Evolutionary conservation across 208 protist species (phyloP).

Genomic region (Herpetomonas tarakana): DNA sequence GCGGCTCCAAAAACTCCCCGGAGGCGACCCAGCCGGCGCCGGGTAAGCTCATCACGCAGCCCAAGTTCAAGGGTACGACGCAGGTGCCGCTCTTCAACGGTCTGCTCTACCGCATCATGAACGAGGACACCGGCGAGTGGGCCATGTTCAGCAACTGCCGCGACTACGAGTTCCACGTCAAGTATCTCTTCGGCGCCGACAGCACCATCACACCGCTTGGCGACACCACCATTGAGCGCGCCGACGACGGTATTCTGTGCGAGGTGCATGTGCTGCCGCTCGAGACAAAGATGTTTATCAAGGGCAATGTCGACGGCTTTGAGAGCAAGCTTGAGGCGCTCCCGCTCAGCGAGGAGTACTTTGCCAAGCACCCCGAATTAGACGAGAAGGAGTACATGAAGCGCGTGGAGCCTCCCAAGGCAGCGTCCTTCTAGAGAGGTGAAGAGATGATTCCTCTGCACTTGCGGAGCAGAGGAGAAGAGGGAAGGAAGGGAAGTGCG

Average conservation of each 20-base stretch:
- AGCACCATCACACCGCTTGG: constrained; percentile 39
- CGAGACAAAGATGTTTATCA: constrained; percentile 65
- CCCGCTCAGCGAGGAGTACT: constrained; percentile 74
- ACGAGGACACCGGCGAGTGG: constrained; percentile 32
- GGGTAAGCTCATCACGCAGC: constrained; percentile 6
- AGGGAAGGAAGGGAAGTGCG: constrained; percentile 8
- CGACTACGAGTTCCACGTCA: constrained; percentile 84
- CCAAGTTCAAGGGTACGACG: constrained; percentile 25
- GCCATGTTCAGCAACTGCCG: constrained; percentile 76
- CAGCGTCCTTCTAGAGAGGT: constrained; percentile 34
- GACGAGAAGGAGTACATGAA: constrained; percentile 63
- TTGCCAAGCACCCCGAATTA: constrained; percentile 49
- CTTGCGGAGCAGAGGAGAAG: neutral
- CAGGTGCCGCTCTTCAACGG: constrained; percentile 63
- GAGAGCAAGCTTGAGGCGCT: constrained; percentile 80
- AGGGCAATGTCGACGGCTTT: constrained; percentile 47
- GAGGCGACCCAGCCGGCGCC: neutral
- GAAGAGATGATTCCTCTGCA: neutral
- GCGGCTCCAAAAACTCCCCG: constrained; percentile 4
- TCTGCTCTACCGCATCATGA: constrained; percentile 64
- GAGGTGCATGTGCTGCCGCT: constrained; percentile 55
- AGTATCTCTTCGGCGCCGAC: constrained; percentile 66
- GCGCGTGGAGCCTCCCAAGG: constrained; percentile 53
- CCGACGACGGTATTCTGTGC: constrained; percentile 75
- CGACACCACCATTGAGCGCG: constrained; percentile 33